Evolutionary conservation across 2,329 filamentous ascomycete species (phyloP), one percentile per base, ranked within the genome.

Genomic region (Tolypocladium ophioglossoides): DNA sequence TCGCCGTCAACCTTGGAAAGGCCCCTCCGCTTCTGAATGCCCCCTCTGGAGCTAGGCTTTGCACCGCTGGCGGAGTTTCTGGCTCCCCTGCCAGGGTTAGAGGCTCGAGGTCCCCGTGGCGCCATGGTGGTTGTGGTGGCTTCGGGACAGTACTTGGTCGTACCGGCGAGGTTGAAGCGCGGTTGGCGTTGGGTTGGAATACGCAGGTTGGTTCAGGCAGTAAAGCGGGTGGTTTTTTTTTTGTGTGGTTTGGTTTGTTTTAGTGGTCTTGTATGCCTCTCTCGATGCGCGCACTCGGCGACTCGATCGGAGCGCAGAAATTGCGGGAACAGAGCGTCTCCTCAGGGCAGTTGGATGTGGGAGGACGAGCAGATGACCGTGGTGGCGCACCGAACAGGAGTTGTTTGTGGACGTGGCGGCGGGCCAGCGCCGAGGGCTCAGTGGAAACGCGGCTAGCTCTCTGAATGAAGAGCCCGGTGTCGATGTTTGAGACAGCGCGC

Each of bases 1-100:
- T 83, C 80, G 52, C 73, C 70, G 61, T 83, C 80, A 50, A 73
- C 64, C 57, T 70, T 74, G 4, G 63, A 61, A 41, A 66, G 66
- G 12, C 63, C 65, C 51, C 64, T 75, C 50, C 75, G 75, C 64
- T 82, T 83, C 22, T 71, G 68, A 53, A 83, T 76, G 34, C 79
- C 79, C 38, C 74, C 74, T 60, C 75, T 71, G n/a, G 66, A 61
- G 54, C 60, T 66, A 11, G 66, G 55, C 54, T 65, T 70, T 14
- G 69, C 55, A 55, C 64, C 64, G 50, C 60, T 52, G 10, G 64
- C 52, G 14, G 62, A 58, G 54, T 62, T 66, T 53, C 68, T 66
- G 46, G 65, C 61, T 47, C 68, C 68, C 35, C 70, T 68, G 35
- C 62, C 62, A 49, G 63, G 54, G 53, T 62, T 62, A 41, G 55